phyloP scores from a whole-genome alignment of 345 rosid species.

The Aquilaria malaccensis region DNA sequence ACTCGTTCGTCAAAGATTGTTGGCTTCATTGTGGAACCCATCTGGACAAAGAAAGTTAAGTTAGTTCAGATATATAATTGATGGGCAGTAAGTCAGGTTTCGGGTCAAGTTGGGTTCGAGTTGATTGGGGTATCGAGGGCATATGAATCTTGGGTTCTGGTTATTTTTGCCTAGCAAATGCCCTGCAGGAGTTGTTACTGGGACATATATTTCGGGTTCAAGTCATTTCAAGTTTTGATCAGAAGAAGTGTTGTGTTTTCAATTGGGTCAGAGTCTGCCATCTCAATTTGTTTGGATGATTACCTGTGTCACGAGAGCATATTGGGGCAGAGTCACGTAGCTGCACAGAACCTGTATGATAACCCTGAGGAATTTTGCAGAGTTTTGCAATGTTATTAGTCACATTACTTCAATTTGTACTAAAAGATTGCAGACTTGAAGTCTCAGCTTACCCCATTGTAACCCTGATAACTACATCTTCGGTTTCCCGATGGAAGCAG shows the following conservation, averaged over 20 bases:
- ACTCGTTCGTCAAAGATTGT: slow-evolving; percentile 70
- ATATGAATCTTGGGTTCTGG: no score
- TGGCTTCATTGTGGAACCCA: slow-evolving; percentile 88
- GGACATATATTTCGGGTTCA: no score
- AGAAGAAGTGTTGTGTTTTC: no score
- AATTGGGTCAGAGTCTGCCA: no score
- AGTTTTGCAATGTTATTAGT: neutral
- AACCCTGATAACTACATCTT: slow-evolving; percentile 10
- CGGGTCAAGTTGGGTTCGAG: no score
- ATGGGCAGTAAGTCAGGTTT: no score
- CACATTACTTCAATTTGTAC: neutral
- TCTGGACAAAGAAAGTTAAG: slow-evolving; percentile 25
- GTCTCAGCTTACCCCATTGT: slow-evolving; percentile 12
- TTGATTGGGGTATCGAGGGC: no score
- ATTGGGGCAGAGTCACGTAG: slow-evolving; percentile 37
- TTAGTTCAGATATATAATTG: no score
- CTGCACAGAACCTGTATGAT: slow-evolving; percentile 34
- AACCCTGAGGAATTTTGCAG: slow-evolving; percentile 16
- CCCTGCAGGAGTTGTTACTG: no score
- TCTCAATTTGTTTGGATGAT: neutral
- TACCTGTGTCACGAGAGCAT: slow-evolving; percentile 31
- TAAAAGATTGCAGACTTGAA: neutral
- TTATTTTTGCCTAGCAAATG: no score
- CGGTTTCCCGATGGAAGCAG: slow-evolving; percentile 18
- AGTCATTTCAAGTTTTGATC: no score